Base-by-base conservation (phyloP, 192 early-diverging fungal species). In the Powellomyces hirtus region DNA sequence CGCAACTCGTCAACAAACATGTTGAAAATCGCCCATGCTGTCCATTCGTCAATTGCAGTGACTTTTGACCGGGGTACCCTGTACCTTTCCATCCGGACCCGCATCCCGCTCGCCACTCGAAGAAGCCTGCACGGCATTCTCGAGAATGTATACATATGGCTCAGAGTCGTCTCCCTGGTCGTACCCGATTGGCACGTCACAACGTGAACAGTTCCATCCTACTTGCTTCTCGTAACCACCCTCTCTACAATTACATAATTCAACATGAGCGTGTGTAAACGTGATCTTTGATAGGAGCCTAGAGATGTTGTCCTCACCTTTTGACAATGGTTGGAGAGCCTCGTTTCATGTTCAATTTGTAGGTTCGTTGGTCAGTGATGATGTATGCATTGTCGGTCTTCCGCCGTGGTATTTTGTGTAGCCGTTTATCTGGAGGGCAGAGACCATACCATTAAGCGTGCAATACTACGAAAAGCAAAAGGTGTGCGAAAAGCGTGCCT, bases 201-300 rank as follows among this genome's bases (percentile, higher is more conserved):
- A 66, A 8, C 64, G 64, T 24, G 64, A 52, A 37, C 64, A 66
- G 4, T 52, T 34, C 64, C 64, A 66, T 26, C 64, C 31, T 16
- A 4, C 18, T 27, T 66, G 64, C 37, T 56, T 56, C 26, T 66
- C 64, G 37, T 56, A 66, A 22, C 64, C 64, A 1, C 53, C 53
- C 6, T 56, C 53, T 3, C 53, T 42, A n/a, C n/a, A n/a, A n/a
- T n/a, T n/a, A n/a, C n/a, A n/a, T n/a, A n/a, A n/a, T n/a, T n/a
- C n/a, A n/a, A n/a, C n/a, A n/a, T n/a, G n/a, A n/a, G n/a, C n/a
- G n/a, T n/a, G n/a, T n/a, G n/a, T n/a, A n/a, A n/a, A n/a, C n/a
- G n/a, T n/a, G n/a, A n/a, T n/a, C n/a, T n/a, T n/a, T n/a, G n/a
- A n/a, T n/a, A n/a, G n/a, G n/a, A n/a, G n/a, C n/a, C n/a, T n/a